phyloP scores from a whole-genome alignment of 805 yeast genomes.

The Metschnikowia noctiluminum region DNA sequence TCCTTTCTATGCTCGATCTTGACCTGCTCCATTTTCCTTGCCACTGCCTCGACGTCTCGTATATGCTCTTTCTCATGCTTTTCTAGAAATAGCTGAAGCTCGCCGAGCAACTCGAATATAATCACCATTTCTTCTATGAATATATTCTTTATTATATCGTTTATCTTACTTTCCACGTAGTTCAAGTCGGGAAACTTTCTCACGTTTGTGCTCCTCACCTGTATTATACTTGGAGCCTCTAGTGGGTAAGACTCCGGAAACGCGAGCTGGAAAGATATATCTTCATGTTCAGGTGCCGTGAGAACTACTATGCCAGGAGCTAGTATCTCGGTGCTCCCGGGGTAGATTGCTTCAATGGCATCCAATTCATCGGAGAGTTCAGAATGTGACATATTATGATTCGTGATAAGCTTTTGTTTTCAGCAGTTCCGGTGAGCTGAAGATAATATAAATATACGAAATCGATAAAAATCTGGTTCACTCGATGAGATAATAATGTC shows the following conservation, averaged over 20 bases:
- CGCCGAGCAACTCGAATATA: slow-evolving; percentile 72
- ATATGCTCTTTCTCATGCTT: slow-evolving; percentile 21
- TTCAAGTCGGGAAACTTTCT: slow-evolving; percentile 37
- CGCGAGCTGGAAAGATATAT: slow-evolving; percentile 58
- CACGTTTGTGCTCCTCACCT: slow-evolving; percentile 40
- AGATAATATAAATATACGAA: too few species aligned
- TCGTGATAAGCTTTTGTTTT: not conserved
- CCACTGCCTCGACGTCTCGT: not conserved
- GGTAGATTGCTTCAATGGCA: slow-evolving; percentile 86
- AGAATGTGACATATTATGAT: slow-evolving; percentile 5
- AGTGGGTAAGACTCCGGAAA: slow-evolving; percentile 73
- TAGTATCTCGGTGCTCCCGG: slow-evolving; percentile 48
- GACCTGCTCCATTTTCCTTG: slow-evolving; percentile 24
- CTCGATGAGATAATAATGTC: not conserved
- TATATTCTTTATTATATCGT: slow-evolving; percentile 45
- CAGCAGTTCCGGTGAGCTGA: not conserved
- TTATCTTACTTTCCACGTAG: slow-evolving; percentile 46
- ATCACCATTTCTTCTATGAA: slow-evolving; percentile 67
- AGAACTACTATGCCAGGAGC: slow-evolving; percentile 44
- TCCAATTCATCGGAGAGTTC: slow-evolving; percentile 58
- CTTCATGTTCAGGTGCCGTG: slow-evolving; percentile 59
- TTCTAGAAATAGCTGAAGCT: slow-evolving; percentile 50
- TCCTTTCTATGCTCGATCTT: slow-evolving; percentile 1
- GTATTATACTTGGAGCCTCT: slow-evolving; percentile 59
- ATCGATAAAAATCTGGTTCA: not conserved